Conservation (phyloP, 805 yeast genomes). For the Grigorovia jiainica region DNA sequence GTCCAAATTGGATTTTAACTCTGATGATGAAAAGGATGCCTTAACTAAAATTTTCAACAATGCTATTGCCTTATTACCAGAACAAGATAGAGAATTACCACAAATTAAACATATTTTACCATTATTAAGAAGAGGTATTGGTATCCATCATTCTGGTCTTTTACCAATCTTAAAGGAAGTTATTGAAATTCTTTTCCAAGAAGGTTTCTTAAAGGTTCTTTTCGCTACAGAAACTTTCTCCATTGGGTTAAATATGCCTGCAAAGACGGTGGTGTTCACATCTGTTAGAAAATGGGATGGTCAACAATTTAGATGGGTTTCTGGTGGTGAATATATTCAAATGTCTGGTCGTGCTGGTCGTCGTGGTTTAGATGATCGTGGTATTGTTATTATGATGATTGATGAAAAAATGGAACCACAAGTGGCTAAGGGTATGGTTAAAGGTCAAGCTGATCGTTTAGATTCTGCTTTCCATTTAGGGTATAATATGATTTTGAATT, state of each 20-base stretch:
- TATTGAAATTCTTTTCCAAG: conserved; percentile 92
- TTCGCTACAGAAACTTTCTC: conserved; percentile 98
- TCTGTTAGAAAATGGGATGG: conserved; percentile 99
- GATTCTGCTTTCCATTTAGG: conserved; percentile 98
- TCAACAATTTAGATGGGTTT: conserved; percentile 94
- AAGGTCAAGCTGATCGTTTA: conserved; percentile 95
- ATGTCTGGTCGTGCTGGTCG: conserved; percentile 99
- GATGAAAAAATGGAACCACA: conserved; percentile 99
- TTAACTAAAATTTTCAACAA: conserved; percentile 82
- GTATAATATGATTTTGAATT: conserved; percentile 90
- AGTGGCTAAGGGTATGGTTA: conserved; percentile 98
- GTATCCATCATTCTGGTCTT: conserved; percentile 96
- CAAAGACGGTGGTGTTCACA: conserved; percentile 96
- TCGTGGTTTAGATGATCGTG: conserved; percentile 98
- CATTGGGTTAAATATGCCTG: conserved; percentile 98
- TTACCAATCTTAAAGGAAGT: conserved; percentile 90
- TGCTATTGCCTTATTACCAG: conserved; percentile 82
- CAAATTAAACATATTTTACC: conserved; percentile 91
- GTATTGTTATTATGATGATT: conserved; percentile 98
- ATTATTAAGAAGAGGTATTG: conserved; percentile 86
- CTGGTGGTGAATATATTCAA: conserved; percentile 98
- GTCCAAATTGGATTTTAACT: conserved; percentile 91
- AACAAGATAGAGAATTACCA: conserved; percentile 83
- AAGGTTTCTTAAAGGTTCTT: conserved; percentile 85
- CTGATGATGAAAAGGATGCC: conserved; percentile 88